A percentile compares a stretch with the other conserved stretches of the same genome.
Evolutionary conservation across 2,329 filamentous ascomycete genomes (phyloP).

Genomic region (Trichoderma aggressivum): DNA sequence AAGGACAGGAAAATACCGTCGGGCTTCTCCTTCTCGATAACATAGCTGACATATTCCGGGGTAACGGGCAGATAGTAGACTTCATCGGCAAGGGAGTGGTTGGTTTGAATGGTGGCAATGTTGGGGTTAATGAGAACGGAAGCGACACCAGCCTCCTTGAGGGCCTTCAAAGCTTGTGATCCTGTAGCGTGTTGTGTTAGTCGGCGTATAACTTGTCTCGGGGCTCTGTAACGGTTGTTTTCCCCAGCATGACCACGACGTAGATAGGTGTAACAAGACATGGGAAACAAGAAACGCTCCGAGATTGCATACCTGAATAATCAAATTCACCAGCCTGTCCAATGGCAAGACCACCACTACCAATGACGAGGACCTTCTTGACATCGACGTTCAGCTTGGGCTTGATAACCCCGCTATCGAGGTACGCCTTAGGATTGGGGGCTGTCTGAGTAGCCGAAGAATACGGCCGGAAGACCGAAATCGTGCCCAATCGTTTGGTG

Average conservation of each 20-base stretch:
- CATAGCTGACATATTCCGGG: slow-evolving; percentile 94
- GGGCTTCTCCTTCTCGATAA: slow-evolving; percentile 92
- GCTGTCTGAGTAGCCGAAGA: slow-evolving; percentile 58
- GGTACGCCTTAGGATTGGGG: slow-evolving; percentile 80
- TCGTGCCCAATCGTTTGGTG: slow-evolving; percentile 47
- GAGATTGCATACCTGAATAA: slow-evolving; percentile 75
- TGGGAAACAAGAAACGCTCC: background rate
- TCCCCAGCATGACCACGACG: background rate
- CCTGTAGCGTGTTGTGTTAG: slow-evolving; percentile 49
- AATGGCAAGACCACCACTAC: slow-evolving; percentile 91
- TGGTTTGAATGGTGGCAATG: slow-evolving; percentile 97
- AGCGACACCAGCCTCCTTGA: slow-evolving; percentile 89
- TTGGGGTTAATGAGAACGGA: slow-evolving; percentile 97
- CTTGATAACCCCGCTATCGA: slow-evolving; percentile 83
- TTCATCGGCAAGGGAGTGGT: slow-evolving; percentile 92
- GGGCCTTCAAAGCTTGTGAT: slow-evolving; percentile 91
- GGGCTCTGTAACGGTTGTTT: background rate
- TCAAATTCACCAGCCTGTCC: slow-evolving; percentile 98
- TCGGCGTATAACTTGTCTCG: background rate
- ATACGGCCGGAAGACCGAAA: slow-evolving; percentile 42
- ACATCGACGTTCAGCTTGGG: slow-evolving; percentile 78
- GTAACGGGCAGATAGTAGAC: slow-evolving; percentile 98
- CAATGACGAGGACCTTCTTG: slow-evolving; percentile 96
- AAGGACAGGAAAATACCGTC: slow-evolving; percentile 98
- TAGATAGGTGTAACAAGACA: background rate